phyloP scores from a whole-genome alignment of 805 yeast species.

The Yamadazyma sp. region DNA sequence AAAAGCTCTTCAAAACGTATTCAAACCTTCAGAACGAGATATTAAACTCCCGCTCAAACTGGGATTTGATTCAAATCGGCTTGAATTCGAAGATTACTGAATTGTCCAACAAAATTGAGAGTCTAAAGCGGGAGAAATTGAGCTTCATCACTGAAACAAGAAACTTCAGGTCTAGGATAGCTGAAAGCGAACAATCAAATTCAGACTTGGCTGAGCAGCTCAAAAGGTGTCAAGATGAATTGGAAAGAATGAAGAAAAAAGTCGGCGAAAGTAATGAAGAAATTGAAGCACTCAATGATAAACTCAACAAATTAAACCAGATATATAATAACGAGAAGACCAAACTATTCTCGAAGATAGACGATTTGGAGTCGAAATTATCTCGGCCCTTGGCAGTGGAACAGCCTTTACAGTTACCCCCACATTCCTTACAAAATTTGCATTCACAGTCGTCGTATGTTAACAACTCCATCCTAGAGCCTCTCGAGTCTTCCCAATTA shows the following conservation, averaged over 20 bases:
- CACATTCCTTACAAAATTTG: too few species aligned
- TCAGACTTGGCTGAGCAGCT: background rate
- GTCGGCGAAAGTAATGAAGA: slow-evolving; percentile 3
- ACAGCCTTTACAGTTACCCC: background rate
- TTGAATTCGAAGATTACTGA: slow-evolving; percentile 37
- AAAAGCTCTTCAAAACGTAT: slow-evolving; percentile 47
- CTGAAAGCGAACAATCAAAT: slow-evolving; percentile 2
- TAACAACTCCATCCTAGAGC: background rate
- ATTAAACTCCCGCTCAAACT: slow-evolving; percentile 72
- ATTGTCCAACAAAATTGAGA: slow-evolving; percentile 27
- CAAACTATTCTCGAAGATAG: slow-evolving; percentile 27
- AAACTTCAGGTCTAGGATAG: slow-evolving; percentile 9
- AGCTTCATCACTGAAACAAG: slow-evolving; percentile 33
- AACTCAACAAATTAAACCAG: slow-evolving; percentile 31
- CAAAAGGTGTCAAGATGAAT: background rate
- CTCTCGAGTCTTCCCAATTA: slow-evolving; percentile 1
- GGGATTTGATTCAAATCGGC: slow-evolving; percentile 77
- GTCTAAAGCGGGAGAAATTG: slow-evolving; percentile 26
- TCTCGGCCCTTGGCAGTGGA: background rate
- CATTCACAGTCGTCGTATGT: background rate
- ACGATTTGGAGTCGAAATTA: slow-evolving; percentile 10
- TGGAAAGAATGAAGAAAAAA: slow-evolving; percentile 1
- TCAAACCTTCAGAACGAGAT: slow-evolving; percentile 67
- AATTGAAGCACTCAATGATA: slow-evolving; percentile 16
- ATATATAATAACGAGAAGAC: slow-evolving; percentile 32